These are phyloP conservation scores for Microdochium nivale DNA, from an alignment of 2,329 filamentous ascomycete genomes.

Conservation along the genomic window DNA sequence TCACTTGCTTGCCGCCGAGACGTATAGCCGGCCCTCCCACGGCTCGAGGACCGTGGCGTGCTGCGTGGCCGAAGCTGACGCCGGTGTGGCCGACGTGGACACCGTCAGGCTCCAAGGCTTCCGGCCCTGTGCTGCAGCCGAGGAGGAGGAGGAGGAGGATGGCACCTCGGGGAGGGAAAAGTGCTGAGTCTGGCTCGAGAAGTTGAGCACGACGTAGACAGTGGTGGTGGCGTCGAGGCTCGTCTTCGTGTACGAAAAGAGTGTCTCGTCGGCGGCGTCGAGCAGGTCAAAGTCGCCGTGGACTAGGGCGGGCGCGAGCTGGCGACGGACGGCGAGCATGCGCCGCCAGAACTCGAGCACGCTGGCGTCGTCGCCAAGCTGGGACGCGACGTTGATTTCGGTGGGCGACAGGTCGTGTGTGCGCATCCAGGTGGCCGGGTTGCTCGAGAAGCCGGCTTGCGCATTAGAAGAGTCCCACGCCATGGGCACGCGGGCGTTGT, in stretches of 20 bases:
- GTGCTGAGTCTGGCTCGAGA: not conserved
- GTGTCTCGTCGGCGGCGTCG: not conserved
- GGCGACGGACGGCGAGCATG: constrained; percentile 51
- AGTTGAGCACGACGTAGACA: not conserved
- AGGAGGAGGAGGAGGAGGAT: not conserved
- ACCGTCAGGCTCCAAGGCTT: not conserved
- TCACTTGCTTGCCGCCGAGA: not conserved
- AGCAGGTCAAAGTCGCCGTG: not conserved
- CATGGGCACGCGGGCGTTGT: constrained; percentile 65
- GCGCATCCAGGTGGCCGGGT: constrained; percentile 54
- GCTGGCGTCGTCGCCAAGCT: constrained; percentile 37
- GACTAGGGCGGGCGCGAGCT: constrained; percentile 20
- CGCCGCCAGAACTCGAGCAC: constrained; percentile 54
- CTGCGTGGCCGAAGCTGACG: not conserved
- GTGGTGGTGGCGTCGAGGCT: not conserved
- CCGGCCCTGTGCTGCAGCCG: too few species aligned
- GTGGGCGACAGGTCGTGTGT: constrained; percentile 51
- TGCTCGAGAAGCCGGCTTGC: constrained; percentile 57
- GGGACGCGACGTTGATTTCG: constrained; percentile 52
- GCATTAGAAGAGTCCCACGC: constrained; percentile 51
- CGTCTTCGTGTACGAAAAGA: not conserved
- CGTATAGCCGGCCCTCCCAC: not conserved
- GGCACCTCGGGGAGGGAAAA: not conserved
- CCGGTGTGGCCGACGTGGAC: not conserved
- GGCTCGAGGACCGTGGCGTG: not conserved